Evolutionary conservation across 352 stramenopile genomes (phyloP), one percentile per base, ranked within the genome.

Genomic region (Phytophthora sp.): DNA sequence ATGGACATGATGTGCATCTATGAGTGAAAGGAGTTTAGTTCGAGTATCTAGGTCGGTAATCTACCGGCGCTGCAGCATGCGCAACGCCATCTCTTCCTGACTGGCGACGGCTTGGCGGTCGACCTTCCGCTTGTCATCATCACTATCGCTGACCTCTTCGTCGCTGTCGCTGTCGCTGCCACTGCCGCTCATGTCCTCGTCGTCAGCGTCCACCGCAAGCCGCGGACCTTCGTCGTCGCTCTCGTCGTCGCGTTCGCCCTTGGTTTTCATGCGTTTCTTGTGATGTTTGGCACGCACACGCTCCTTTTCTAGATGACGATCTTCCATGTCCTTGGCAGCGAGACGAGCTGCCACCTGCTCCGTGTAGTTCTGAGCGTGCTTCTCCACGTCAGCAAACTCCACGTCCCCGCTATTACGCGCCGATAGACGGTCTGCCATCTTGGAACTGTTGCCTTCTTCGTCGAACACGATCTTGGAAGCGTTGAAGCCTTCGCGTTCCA

Each of bases 401-500:
- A 57, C 67, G 45, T 77, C 66, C 35, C 71, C 63, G 16, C 68
- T 73, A 21, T 76, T 70, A 55, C 79, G 77, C 41, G 68, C 84
- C 1, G 78, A 69, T 33, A 96, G 70, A 24, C 77, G 69, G 54
- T 95, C 88, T 0, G 88, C 74, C 29, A 88, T 70, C 39, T 64
- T 84, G 60, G 86, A 66, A 41, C 75, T 77, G 64, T 97, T 94
- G 60, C 95, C 96, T 26, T 99, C 93, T 30, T 99, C 95, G 74
- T 98, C 91, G 63, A 99, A 99, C 54, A 98, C 84, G 56, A 98
- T 84, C 69, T 95, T 98, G 54, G 91, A 88, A 26, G 74, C 73
- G 60, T 86, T 84, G 39, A 86, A 69, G 45, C 64, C 70, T 36
- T 88, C 82, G 30, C 74, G 78, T 79, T 98, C 65, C 29, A 87